Evolutionary conservation across 495 filamentous ascomycete species (phyloP).

Genomic region (Penicillium nucicola): DNA sequence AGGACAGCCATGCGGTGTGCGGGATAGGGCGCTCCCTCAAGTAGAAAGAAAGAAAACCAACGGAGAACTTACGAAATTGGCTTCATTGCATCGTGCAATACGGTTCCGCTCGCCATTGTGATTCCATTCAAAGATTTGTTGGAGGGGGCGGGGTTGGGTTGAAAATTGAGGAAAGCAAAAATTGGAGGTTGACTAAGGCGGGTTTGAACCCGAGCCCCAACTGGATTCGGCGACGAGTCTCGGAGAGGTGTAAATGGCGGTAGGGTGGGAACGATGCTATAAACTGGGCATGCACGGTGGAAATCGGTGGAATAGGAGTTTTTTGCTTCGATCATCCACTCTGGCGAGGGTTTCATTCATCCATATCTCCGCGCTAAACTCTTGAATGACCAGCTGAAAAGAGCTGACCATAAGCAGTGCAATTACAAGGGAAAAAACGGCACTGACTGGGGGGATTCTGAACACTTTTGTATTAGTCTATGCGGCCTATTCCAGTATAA

Average conservation of each 20-base stretch:
- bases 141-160: constrained; percentile 4
- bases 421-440: neutral
- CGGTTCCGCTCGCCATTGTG: constrained; percentile 47
- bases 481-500: neutral
- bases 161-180: constrained; percentile 12
- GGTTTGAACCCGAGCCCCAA: constrained; percentile 30
- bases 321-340: neutral
- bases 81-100: constrained; percentile 52
- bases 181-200: constrained; percentile 36
- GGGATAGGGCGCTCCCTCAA: constrained; percentile 12
- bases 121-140: constrained; percentile 41
- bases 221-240: neutral
- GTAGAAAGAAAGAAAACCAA: neutral
- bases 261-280: too few species aligned
- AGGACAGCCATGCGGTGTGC: constrained; percentile 22
- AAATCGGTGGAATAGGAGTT: constrained; percentile 4
- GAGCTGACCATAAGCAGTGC: constrained; percentile 7
- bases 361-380: neutral
- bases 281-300: too few species aligned
- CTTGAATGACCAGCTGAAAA: neutral
- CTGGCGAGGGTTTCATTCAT: neutral
- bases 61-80: constrained; percentile 41
- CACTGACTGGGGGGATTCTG: neutral
- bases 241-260: too few species aligned
- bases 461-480: neutral